Conservation (phyloP, 129 eudicot species). For the Saussurea involucrata region DNA sequence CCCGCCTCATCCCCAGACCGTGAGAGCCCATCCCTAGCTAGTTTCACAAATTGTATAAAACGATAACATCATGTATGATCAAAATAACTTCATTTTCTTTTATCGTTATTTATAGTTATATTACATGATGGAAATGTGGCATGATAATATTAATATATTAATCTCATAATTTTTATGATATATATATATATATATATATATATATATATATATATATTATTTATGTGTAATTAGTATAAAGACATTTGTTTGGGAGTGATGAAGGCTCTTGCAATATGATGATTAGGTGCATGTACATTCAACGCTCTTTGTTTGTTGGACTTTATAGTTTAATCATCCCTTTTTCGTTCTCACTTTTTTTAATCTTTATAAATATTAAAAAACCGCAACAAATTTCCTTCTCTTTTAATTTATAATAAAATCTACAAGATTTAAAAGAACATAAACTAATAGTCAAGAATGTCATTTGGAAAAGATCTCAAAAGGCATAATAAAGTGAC, state of each 20-base stretch:
- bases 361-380: neutral
- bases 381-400: neutral
- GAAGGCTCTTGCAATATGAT: conserved; percentile 24
- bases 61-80: conserved; percentile 25
- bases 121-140: conserved; percentile 8
- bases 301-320: conserved; percentile 28
- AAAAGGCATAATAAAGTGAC: neutral
- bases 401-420: neutral
- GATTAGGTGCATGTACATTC: conserved; percentile 27
- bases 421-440: neutral
- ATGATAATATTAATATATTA: neutral
- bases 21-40: neutral
- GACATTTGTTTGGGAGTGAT: conserved; percentile 7
- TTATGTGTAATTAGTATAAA: neutral
- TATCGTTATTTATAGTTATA: conserved; percentile 2
- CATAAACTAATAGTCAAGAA: neutral
- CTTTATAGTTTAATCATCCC: conserved; percentile 1
- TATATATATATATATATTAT: neutral
- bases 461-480: neutral
- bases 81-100: conserved; percentile 18
- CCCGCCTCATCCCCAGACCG: neutral
- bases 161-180: neutral
- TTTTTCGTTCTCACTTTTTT: neutral
- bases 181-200: neutral
- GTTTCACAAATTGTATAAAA: neutral